Evolutionary conservation across 306 rosid genomes (phyloP).

Genomic region (Rosa persica): DNA sequence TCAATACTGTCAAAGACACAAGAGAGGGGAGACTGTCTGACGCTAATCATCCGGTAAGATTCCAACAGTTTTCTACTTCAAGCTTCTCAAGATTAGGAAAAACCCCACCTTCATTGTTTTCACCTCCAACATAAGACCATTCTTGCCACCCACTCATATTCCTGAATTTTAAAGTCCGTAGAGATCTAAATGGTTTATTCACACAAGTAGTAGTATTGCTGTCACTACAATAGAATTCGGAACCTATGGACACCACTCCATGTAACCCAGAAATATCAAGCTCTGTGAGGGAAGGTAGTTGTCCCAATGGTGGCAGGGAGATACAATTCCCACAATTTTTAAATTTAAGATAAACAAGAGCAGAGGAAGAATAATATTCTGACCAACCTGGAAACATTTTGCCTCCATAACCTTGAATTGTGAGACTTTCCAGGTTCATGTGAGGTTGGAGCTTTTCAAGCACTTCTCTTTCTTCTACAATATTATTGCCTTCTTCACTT

Average conservation of each 20-base stretch:
- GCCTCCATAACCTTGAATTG: too few relatives aligned
- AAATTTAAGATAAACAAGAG: too few relatives aligned
- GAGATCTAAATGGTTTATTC: too few relatives aligned
- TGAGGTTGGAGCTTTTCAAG: too few relatives aligned
- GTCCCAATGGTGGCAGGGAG: neutral
- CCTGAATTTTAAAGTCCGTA: neutral
- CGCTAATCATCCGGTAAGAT: neutral
- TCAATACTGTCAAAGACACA: accelerated
- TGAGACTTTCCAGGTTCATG: too few relatives aligned
- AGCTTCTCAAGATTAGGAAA: neutral
- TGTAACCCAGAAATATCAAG: neutral
- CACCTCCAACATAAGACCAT: neutral
- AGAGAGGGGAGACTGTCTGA: too few relatives aligned
- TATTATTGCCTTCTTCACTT: too few relatives aligned
- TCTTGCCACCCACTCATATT: neutral
- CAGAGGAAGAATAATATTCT: too few relatives aligned
- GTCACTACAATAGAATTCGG: neutral
- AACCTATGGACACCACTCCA: neutral
- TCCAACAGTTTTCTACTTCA: too few relatives aligned
- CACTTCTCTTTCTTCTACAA: too few relatives aligned
- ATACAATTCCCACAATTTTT: too few relatives aligned
- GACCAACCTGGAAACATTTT: too few relatives aligned
- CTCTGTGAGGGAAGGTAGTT: conserved; percentile 21
- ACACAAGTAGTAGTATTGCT: neutral
- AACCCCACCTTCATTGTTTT: neutral